Evolutionary conservation across 345 rosid species (phyloP), one percentile per base, ranked within the genome.

Genomic region (Citrus mangshanensis): DNA sequence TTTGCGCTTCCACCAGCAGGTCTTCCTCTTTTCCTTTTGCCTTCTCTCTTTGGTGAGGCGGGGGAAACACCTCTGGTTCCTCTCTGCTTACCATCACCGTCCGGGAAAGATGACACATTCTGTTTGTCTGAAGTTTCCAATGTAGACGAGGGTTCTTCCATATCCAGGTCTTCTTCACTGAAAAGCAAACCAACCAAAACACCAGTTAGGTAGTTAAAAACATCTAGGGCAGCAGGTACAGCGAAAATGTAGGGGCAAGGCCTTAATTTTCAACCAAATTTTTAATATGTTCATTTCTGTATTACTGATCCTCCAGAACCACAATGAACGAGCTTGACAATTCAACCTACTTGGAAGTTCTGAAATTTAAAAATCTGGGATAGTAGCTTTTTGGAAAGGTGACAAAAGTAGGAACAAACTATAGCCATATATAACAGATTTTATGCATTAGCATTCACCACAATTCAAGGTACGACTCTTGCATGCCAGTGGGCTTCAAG

Each of bases 21-120:
- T 76, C 87, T 81, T 75, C 96, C 91, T 82, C 91, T 88, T 81
- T 88, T 88, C 75, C 92, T 87, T 62, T 66, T 83, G 54, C 58
- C 74, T 71, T 72, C 87, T 74, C 51, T 70, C 63, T 75, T 78
- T 7, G 85, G 77, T 6, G 82, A 82, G 81, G 56, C 77, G 72
- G 75, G 72, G 70, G 61, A n/a, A 25, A 68, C 10, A 65, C 30
- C 46, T 73, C 75, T 70, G 16, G 54, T 22, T 38, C 78, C 74
- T 24, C 77, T 81, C 56, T 81, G 59, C 58, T 75, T 66, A 12
- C 34, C 78, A 66, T 64, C 16, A 56, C 35, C 71, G 65, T 25
- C 85, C 5, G 54, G 59, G 24, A 74, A 74, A 13, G 83, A 49
- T 37, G 40, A 51, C 5, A 37, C 24, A 24, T 34, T 61, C 69